Evolutionary conservation across 1,284 basidiomycete genomes (phyloP).

Genomic region (Singerocomus inundabilis): DNA sequence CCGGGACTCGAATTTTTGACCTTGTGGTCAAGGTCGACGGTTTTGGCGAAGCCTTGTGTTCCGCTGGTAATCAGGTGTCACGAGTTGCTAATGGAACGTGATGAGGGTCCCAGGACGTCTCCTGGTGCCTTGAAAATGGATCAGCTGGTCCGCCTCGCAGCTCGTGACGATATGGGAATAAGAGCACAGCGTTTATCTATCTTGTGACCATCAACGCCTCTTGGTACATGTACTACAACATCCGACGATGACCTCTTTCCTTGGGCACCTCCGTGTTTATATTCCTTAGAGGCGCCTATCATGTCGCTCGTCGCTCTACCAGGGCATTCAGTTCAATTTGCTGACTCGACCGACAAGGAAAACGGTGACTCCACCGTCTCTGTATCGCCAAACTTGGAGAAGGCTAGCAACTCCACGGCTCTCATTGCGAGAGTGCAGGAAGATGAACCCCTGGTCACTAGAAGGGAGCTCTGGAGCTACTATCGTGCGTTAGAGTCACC

Average conservation of each 20-base stretch:
- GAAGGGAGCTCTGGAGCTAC: conserved; percentile 69
- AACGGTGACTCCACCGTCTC: conserved; percentile 3
- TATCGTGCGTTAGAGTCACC: conserved; percentile 47
- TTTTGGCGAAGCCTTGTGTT: too few relatives aligned
- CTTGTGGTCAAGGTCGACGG: neutral
- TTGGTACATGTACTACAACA: neutral
- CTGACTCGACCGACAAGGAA: conserved; percentile 3
- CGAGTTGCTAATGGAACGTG: too few relatives aligned
- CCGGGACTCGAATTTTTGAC: too few relatives aligned
- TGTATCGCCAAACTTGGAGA: neutral
- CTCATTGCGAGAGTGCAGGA: conserved; percentile 38
- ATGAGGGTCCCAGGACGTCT: too few relatives aligned
- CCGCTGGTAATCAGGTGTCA: too few relatives aligned
- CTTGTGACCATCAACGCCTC: conserved; percentile 4
- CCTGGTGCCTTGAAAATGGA: too few relatives aligned
- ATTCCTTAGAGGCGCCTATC: neutral
- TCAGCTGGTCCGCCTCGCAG: too few relatives aligned
- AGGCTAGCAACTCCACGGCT: conserved; percentile 1
- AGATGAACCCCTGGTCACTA: conserved; percentile 57
- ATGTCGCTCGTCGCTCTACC: conserved; percentile 11
- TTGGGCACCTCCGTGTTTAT: neutral
- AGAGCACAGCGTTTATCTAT: too few relatives aligned
- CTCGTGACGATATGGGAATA: too few relatives aligned
- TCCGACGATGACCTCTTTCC: neutral
- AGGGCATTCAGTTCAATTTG: neutral